phyloP scores from a whole-genome alignment of 2,329 filamentous ascomycete species.

The Penicillium fuscoglaucum region DNA sequence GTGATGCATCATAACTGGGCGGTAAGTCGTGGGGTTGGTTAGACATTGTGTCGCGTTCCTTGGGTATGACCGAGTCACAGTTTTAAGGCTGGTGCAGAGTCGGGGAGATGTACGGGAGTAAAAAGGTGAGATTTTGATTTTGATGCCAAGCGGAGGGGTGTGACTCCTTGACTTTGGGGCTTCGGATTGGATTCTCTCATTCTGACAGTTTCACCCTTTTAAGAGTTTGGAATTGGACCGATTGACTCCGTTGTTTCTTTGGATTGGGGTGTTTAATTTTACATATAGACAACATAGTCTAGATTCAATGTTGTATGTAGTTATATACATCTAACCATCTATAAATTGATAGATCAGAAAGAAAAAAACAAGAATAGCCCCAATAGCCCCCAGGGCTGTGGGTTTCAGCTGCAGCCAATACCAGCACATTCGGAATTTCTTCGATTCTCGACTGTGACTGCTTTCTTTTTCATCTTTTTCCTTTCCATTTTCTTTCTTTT shows the following conservation, averaged over 20 bases:
- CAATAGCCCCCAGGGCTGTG: not conserved
- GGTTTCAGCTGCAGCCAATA: slow-evolving; percentile 20
- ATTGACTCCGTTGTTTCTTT: too few species aligned
- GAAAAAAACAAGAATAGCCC: not conserved
- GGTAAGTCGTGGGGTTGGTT: slow-evolving; percentile 5
- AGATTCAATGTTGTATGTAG: not conserved
- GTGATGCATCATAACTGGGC: slow-evolving; percentile 12
- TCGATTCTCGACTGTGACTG: slow-evolving; percentile 6
- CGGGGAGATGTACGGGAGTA: not conserved
- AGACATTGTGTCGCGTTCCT: not conserved
- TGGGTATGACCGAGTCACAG: not conserved
- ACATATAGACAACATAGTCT: too few species aligned
- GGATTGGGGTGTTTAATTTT: not conserved
- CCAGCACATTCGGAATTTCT: slow-evolving; percentile 18
- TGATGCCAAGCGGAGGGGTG: not conserved
- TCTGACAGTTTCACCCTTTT: not conserved
- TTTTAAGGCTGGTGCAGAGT: not conserved
- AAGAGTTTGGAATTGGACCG: not conserved
- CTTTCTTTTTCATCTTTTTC: not conserved
- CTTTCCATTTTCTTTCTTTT: not conserved
- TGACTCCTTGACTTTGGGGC: not conserved
- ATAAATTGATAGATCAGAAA: not conserved
- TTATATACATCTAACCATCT: not conserved
- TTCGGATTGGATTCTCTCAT: not conserved
- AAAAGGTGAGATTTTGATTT: not conserved